Conservation (phyloP, 768 basidiomycete genomes). For the Lactarius vividus region DNA sequence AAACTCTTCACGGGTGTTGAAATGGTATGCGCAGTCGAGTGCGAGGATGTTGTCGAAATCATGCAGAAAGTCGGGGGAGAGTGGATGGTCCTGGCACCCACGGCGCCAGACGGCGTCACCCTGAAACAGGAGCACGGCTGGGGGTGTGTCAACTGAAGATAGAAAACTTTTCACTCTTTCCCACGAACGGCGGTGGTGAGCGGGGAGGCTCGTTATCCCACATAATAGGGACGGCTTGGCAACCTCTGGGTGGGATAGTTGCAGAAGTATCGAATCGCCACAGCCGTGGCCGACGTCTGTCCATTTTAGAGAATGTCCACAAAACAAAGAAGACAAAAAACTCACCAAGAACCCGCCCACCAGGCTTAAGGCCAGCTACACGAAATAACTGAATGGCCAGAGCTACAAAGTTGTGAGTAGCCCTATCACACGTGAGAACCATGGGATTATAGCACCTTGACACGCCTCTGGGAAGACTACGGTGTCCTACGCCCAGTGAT, state of each 20-base stretch:
- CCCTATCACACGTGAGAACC: neutral
- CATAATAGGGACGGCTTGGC: slow-evolving; percentile 47
- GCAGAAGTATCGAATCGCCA: slow-evolving; percentile 61
- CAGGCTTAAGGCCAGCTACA: slow-evolving; percentile 40
- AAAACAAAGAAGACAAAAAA: neutral
- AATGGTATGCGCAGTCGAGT: slow-evolving; percentile 71
- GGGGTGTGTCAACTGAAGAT: slow-evolving; percentile 18
- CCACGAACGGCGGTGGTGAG: slow-evolving; percentile 48
- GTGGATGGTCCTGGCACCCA: slow-evolving; percentile 43
- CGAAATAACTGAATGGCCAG: slow-evolving; percentile 53
- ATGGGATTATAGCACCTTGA: slow-evolving; percentile 41
- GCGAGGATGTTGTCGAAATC: slow-evolving; percentile 53
- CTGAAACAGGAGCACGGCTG: slow-evolving; percentile 41
- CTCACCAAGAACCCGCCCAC: slow-evolving; percentile 54
- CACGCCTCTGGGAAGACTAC: slow-evolving; percentile 56
- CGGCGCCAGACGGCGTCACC: slow-evolving; percentile 51
- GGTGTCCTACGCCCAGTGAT: slow-evolving; percentile 40
- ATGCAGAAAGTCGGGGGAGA: slow-evolving; percentile 33
- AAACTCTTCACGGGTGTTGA: slow-evolving; percentile 50
- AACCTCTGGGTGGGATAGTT: slow-evolving; percentile 45
- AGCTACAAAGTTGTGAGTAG: slow-evolving; percentile 32
- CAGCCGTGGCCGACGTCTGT: slow-evolving; percentile 68
- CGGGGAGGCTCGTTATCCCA: slow-evolving; percentile 55
- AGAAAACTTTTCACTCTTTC: slow-evolving; percentile 36
- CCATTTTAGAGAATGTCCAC: slow-evolving; percentile 4